A percentile compares a stretch with the other conserved stretches of the same genome.
These are phyloP conservation scores for Lactarius deliciosus DNA, from an alignment of 768 basidiomycete species.

Conservation along the genomic window DNA sequence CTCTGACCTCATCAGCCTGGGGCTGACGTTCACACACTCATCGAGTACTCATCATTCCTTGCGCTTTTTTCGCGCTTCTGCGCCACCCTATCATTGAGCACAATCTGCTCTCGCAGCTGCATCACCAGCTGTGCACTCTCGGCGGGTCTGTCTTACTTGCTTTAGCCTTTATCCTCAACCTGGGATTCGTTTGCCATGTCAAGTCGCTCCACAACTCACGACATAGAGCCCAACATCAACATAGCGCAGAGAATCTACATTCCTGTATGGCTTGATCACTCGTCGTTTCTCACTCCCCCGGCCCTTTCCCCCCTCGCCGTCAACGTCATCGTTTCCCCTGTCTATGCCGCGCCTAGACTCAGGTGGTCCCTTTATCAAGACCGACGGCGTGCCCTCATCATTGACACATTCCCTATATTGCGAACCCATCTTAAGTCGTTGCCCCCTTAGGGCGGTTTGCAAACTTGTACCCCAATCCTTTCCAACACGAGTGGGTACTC, in stretches of 20 bases:
- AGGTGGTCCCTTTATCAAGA: conserved; percentile 35
- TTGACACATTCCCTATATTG: background rate
- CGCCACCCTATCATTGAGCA: background rate
- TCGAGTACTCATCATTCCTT: background rate
- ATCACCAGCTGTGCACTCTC: background rate
- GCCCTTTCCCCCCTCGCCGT: conserved; percentile 49
- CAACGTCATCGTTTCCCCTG: conserved; percentile 48
- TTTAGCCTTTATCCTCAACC: background rate
- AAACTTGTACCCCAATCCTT: background rate
- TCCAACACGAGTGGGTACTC: background rate
- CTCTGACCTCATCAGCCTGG: conserved; percentile 6
- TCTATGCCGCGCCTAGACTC: background rate
- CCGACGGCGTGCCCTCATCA: background rate
- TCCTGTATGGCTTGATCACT: conserved; percentile 21
- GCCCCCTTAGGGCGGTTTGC: background rate
- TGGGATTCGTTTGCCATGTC: background rate
- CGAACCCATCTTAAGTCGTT: background rate
- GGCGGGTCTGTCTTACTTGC: background rate
- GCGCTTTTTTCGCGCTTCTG: conserved; percentile 8
- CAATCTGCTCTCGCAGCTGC: background rate
- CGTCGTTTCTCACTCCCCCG: conserved; percentile 37
- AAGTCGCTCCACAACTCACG: background rate
- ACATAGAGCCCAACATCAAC: background rate
- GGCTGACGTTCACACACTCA: background rate
- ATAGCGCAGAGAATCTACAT: conserved; percentile 34